These are phyloP conservation scores for Persicaria tinctoria DNA, from an alignment of 148 eudicot genomes.

Conservation along the genomic window DNA sequence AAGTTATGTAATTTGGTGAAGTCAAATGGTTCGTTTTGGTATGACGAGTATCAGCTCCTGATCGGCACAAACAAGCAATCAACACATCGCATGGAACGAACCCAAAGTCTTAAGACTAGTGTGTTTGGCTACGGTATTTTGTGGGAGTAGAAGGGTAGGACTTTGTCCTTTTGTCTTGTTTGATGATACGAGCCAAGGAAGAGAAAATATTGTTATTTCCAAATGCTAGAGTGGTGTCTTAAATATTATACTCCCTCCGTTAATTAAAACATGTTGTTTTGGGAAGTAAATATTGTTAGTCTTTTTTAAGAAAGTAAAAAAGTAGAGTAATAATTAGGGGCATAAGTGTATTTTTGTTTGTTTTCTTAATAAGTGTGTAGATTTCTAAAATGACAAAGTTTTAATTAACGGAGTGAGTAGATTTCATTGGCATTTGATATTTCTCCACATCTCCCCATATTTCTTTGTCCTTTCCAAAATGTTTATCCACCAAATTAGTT, in stretches of 20 bases:
- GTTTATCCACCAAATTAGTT: not conserved
- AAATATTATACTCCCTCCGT: too few species aligned
- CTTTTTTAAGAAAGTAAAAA: too few species aligned
- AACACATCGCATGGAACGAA: too few species aligned
- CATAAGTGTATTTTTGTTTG: too few species aligned
- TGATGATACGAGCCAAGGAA: not conserved
- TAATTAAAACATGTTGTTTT: too few species aligned
- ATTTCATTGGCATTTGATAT: not conserved
- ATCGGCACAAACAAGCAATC: too few species aligned
- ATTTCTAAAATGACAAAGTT: not conserved
- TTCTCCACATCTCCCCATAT: not conserved
- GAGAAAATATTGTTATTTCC: not conserved
- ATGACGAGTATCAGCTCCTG: too few species aligned
- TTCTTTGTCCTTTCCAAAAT: not conserved
- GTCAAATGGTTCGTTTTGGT: not conserved
- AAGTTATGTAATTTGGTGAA: not conserved
- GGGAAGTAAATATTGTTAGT: too few species aligned
- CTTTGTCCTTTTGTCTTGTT: not conserved
- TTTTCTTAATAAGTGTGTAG: not conserved
- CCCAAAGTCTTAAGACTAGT: not conserved
- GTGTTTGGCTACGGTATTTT: not conserved
- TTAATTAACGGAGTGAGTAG: not conserved
- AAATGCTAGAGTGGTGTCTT: not conserved
- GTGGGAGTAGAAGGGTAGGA: not conserved
- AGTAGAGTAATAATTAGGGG: too few species aligned